Percentiles rank a stretch among this genome's conserved stretches.
These are phyloP conservation scores for Syzygium syzygioides DNA, from an alignment of 441 rosid genomes.

Conservation along the genomic window DNA sequence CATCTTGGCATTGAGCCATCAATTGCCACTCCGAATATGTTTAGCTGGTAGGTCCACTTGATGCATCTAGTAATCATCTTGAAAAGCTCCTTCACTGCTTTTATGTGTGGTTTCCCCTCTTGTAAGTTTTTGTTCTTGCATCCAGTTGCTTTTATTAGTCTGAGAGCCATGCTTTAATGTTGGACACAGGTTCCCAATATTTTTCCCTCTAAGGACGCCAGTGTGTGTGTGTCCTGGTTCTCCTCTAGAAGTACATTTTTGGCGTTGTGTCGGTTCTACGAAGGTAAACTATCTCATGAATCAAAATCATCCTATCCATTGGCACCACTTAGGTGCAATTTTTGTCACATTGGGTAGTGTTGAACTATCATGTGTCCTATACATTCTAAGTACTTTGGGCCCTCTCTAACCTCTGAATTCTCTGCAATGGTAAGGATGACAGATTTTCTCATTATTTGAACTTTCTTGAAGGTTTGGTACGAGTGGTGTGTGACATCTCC, in stretches of 20 bases:
- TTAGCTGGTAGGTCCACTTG: conserved; percentile 66
- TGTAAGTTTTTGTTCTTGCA: neutral
- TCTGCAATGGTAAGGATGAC: neutral
- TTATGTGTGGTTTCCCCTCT: neutral
- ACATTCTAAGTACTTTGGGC: neutral
- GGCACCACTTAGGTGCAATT: neutral
- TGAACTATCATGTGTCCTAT: neutral
- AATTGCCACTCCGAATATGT: conserved; percentile 92
- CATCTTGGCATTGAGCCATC: conserved; percentile 97
- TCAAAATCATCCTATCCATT: neutral
- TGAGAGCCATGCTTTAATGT: neutral
- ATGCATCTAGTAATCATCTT: neutral
- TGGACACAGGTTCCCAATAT: conserved; percentile 76
- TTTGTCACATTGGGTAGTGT: neutral
- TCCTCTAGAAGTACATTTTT: conserved; percentile 76
- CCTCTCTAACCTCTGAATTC: neutral
- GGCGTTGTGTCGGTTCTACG: conserved; percentile 80
- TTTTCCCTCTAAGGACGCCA: conserved; percentile 85
- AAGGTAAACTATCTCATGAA: conserved; percentile 45
- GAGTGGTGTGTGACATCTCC: conserved; percentile 92
- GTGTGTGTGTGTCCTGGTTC: conserved; percentile 48
- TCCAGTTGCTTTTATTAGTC: neutral
- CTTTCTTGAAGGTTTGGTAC: conserved; percentile 79
- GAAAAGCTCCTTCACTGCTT: neutral
- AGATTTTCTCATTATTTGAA: neutral